Conservation (phyloP, 140 eudicot genomes). For the Oenanthe javanica region DNA sequence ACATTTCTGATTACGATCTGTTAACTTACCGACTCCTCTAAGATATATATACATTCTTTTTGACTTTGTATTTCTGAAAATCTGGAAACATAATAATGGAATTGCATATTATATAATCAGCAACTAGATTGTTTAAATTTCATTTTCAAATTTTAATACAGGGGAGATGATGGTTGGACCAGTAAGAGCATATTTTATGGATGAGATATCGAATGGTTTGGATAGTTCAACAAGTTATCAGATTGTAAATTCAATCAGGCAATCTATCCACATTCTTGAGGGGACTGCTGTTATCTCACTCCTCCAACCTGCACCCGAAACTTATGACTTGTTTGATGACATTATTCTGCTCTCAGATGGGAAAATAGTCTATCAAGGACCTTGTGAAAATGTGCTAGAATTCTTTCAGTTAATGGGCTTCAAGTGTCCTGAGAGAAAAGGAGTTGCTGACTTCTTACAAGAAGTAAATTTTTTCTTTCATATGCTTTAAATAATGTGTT, state of each 20-base stretch:
- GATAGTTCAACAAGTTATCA: conserved; percentile 20
- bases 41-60: background rate
- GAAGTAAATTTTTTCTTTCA: conserved; percentile 11
- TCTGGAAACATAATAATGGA: background rate
- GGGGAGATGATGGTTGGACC: conserved; percentile 26
- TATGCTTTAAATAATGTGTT: background rate
- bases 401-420: conserved; percentile 11
- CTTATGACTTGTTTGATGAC: conserved; percentile 19
- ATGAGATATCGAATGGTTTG: conserved; percentile 21
- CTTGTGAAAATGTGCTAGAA: conserved; percentile 12
- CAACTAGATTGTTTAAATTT: background rate
- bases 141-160: background rate
- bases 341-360: conserved; percentile 20
- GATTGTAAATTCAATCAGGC: conserved; percentile 19
- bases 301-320: conserved; percentile 24
- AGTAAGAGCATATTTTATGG: conserved; percentile 10
- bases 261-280: conserved; percentile 16
- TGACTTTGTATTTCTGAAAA: background rate
- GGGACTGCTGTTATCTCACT: conserved; percentile 20
- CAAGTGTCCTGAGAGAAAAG: conserved; percentile 16
- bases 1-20: background rate
- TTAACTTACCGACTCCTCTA: background rate
- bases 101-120: background rate
- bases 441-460: conserved; percentile 18
- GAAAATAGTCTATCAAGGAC: conserved; percentile 17